Base-by-base conservation (phyloP, 768 basidiomycete genomes). In the Rhodocollybia butyracea region DNA sequence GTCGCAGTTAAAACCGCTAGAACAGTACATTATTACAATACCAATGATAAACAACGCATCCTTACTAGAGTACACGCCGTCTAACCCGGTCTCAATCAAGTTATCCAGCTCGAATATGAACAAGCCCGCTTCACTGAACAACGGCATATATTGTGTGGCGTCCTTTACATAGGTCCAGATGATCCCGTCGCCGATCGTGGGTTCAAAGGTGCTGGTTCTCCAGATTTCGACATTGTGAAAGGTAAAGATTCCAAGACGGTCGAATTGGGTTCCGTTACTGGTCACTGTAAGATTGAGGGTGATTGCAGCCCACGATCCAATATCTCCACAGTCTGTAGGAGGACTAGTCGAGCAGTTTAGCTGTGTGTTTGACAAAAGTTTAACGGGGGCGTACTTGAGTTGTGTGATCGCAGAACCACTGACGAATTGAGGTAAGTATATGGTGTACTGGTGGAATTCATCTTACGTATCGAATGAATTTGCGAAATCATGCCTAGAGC, bases 151-250 rank as follows among this genome's bases (percentile, higher is more conserved):
- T 22, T 81, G 81, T 6, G 88, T 86, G 24, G 86, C 86, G 60
- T 91, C 89, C 64, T 91, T 91, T 60, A 83, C 66, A 54, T 81
- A 57, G 1, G 88, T 89, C 89, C 88, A 91, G 46, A 89, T 84
- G 57, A 91, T 89, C 11, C 89, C 89, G 46, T 81, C 75, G 2
- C 79, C 75, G 13, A 60, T 61, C 0, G 83, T 85, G 0, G 89
- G 89, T 66, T 91, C 89, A 0, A 89, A 84, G 17, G 89, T 91
- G 0, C 88, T 89, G 19, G 86, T 89, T 34, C 89, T 76, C 89
- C 89, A 89, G 48, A 90, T 88, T 67, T 91, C 89, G 6, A 88
- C 86, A 62, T 89, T 84, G 30, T 88, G 83, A 64, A 90, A 85
- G 5, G 86, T 87, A 61, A 92, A 87, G 15, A 84, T 79, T 2